Evolutionary conservation across 371 early-diverging fungal species (phyloP).

Genomic region (Mortierella sp.): DNA sequence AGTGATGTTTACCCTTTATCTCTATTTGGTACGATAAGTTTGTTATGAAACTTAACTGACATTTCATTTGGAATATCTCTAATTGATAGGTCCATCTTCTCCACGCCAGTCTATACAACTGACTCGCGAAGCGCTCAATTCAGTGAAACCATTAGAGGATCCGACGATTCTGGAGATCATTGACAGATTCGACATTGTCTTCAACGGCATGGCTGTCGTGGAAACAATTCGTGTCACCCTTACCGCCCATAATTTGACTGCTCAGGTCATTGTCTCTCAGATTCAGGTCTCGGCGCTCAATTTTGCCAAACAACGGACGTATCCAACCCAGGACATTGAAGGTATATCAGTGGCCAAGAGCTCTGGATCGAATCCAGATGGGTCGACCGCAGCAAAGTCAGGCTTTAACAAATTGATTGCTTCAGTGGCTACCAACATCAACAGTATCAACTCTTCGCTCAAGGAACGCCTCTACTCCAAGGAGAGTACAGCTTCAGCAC

Average conservation of each 20-base stretch:
- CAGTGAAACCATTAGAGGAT: neutral
- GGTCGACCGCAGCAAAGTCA: constrained; percentile 21
- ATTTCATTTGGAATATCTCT: neutral
- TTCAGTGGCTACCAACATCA: constrained; percentile 50
- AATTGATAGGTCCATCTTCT: constrained; percentile 36
- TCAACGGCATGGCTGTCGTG: constrained; percentile 56
- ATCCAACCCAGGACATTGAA: constrained; percentile 45
- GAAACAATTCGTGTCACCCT: constrained; percentile 54
- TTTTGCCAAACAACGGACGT: constrained; percentile 48
- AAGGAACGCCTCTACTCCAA: constrained; percentile 50
- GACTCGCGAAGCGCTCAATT: constrained; percentile 27
- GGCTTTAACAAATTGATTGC: constrained; percentile 50
- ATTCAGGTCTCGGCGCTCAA: constrained; percentile 55
- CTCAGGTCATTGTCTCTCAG: constrained; percentile 52
- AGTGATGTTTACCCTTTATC: neutral
- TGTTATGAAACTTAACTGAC: neutral
- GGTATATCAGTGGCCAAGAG: constrained; percentile 47
- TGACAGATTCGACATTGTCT: constrained; percentile 51
- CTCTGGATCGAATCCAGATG: constrained; percentile 52
- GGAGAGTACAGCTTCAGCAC: constrained; percentile 11
- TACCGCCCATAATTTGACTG: constrained; percentile 47
- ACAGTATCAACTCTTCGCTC: constrained; percentile 51
- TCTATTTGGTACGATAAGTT: neutral
- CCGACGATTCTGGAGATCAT: constrained; percentile 29
- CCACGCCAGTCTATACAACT: constrained; percentile 53